These are phyloP conservation scores for Alliaria petiolata DNA, from an alignment of 345 rosid genomes.

Conservation along the genomic window DNA sequence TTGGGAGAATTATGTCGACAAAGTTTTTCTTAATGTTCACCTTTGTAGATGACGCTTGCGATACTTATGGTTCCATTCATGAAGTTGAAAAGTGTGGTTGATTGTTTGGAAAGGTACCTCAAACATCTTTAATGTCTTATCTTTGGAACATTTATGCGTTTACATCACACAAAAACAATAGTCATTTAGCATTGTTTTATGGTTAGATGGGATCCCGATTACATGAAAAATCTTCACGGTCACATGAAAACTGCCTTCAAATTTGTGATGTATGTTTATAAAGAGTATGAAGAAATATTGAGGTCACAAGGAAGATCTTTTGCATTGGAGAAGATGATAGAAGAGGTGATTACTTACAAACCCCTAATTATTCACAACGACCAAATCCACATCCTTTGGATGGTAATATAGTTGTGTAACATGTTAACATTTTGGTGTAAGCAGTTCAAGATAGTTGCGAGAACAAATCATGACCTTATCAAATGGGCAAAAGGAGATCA, in stretches of 20 bases:
- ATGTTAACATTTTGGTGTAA: background rate
- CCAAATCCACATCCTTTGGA: background rate
- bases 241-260: no score
- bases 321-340: no score
- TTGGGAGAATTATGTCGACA: no score
- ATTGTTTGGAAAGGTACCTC: slow-evolving; percentile 13
- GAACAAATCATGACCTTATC: slow-evolving; percentile 1
- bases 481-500: slow-evolving; percentile 12
- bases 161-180: no score
- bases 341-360: slow-evolving; percentile 13
- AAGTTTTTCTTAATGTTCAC: no score
- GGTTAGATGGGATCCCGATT: slow-evolving; percentile 25
- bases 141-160: background rate
- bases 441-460: background rate
- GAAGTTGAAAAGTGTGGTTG: background rate
- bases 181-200: background rate
- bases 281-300: no score
- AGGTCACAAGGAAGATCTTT: no score
- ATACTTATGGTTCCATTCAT: background rate
- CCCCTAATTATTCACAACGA: background rate
- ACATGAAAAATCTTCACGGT: no score
- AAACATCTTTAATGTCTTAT: no score
- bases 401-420: no score
- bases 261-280: no score
- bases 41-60: no score